Percentiles rank a stretch among this genome's conserved stretches.
Evolutionary conservation across 1,139 yeast genomes (phyloP).

Genomic region (Diutina neorugosa): DNA sequence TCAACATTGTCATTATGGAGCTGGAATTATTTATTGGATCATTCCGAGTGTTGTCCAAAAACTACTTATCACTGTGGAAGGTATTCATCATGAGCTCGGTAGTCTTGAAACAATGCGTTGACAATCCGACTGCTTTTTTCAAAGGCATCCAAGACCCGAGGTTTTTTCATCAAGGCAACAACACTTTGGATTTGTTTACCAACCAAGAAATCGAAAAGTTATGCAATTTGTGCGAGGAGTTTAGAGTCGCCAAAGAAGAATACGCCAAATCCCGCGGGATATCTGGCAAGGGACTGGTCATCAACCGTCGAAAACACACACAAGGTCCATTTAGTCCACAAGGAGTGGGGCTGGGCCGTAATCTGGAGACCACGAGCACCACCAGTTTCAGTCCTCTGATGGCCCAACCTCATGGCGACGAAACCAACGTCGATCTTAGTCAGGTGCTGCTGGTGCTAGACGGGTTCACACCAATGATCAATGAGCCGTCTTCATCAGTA

Average conservation of each 20-base stretch:
- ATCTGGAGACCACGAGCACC: neutral
- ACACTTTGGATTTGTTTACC: constrained; percentile 29
- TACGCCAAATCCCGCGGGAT: constrained; percentile 7
- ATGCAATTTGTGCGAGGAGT: constrained; percentile 29
- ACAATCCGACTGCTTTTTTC: constrained; percentile 28
- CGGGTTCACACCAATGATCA: neutral
- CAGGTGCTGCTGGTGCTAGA: neutral
- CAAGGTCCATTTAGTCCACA: neutral
- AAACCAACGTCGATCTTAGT: neutral
- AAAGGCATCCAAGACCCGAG: constrained; percentile 16
- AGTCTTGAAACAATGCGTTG: constrained; percentile 32
- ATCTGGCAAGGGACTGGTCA: neutral
- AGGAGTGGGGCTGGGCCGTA: neutral
- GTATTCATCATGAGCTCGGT: constrained; percentile 31
- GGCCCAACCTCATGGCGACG: neutral
- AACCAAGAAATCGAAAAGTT: constrained; percentile 25
- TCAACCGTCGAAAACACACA: neutral
- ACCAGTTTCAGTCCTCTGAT: constrained; percentile 1
- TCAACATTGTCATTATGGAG: constrained; percentile 24
- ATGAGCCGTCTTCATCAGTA: neutral
- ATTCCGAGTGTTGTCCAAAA: constrained; percentile 26
- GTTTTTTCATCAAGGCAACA: constrained; percentile 26
- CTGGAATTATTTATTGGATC: constrained; percentile 36
- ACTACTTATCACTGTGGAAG: constrained; percentile 30
- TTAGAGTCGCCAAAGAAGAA: constrained; percentile 22